Evolutionary conservation across 2,329 filamentous ascomycete genomes (phyloP), one percentile per base, ranked within the genome.

Genomic region (Herpotrichia juniperi): DNA sequence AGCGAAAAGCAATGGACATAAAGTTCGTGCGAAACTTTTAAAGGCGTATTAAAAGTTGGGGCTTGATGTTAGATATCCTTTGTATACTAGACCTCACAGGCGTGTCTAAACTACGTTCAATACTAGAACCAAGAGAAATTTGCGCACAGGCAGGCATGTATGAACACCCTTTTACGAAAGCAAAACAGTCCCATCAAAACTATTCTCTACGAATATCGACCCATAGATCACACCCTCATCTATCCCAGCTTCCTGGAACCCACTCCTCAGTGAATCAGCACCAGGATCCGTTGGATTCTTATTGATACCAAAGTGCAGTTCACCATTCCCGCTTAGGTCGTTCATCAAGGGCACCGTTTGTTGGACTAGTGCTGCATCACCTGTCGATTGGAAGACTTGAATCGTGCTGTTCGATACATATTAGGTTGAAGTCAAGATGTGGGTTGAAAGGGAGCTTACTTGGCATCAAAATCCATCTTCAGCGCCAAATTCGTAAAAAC

Each of bases 131-230:
- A n/a, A n/a, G n/a, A n/a, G n/a, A n/a, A n/a, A n/a, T n/a, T n/a
- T n/a, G n/a, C n/a, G n/a, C n/a, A n/a, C n/a, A n/a, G n/a, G n/a
- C n/a, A n/a, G n/a, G n/a, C n/a, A n/a, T n/a, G n/a, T n/a, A n/a
- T n/a, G n/a, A n/a, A n/a, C n/a, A n/a, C n/a, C 74, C 73, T 76
- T 76, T n/a, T 34, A 34, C 31, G 10, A 46, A 14, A 60, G 50
- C 22, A 47, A 54, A 30, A 58, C 42, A 3, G 35, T 50, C 16
- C 35, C 48, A 35, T 48, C 35, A 1, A 49, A 51, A 22, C 34
- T 57, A 44, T 59, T 53, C 40, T 59, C 58, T 1, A 61, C 45
- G 34, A 57, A 61, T 2, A 59, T 57, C 3, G 51, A 48, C 3
- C 53, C 56, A 49, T 57, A 61, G 2, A 57, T 46, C 2, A 61